Percentiles rank a stretch among this genome's conserved stretches.
Conservation (phyloP, 371 early-diverging fungal species). For the Mucor plumbeus region DNA sequence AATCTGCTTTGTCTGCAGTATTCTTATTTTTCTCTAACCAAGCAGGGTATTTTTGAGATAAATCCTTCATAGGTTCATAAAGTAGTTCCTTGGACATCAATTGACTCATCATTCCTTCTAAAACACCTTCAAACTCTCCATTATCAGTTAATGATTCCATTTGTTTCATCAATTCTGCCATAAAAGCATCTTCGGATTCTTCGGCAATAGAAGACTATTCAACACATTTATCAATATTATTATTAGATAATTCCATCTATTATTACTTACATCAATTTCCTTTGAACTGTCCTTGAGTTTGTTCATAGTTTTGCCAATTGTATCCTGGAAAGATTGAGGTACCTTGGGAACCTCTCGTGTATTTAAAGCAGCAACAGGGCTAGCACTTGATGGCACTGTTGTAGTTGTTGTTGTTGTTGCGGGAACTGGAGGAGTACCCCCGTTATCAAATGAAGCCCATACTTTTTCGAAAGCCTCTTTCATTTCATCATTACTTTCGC, state of each 20-base stretch:
- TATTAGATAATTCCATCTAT: neutral
- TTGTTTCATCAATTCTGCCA: conserved; percentile 90
- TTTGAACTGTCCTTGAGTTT: conserved; percentile 86
- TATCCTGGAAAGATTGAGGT: conserved; percentile 71
- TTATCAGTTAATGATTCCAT: conserved; percentile 83
- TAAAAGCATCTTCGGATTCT: conserved; percentile 70
- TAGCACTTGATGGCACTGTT: conserved; percentile 11
- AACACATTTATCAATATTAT: neutral
- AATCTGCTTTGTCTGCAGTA: conserved; percentile 68
- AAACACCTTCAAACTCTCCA: conserved; percentile 82
- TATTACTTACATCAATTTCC: conserved; percentile 71
- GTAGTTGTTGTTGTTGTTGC: conserved; percentile 16
- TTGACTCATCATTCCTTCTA: conserved; percentile 89
- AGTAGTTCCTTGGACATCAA: conserved; percentile 91
- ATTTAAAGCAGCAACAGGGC: conserved; percentile 14
- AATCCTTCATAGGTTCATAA: conserved; percentile 93
- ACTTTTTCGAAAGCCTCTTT: conserved; percentile 71
- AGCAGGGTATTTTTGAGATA: conserved; percentile 80
- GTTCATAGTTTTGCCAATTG: conserved; percentile 83
- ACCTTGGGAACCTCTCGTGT: conserved; percentile 23
- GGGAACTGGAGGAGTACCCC: conserved; percentile 19
- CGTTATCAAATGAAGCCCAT: conserved; percentile 56
- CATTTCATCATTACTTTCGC: conserved; percentile 53
- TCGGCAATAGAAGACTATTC: conserved; percentile 66
- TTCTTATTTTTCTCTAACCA: conserved; percentile 82